These are phyloP conservation scores for Penicillium subrubescens DNA, from an alignment of 495 filamentous ascomycete species.

Conservation along the genomic window DNA sequence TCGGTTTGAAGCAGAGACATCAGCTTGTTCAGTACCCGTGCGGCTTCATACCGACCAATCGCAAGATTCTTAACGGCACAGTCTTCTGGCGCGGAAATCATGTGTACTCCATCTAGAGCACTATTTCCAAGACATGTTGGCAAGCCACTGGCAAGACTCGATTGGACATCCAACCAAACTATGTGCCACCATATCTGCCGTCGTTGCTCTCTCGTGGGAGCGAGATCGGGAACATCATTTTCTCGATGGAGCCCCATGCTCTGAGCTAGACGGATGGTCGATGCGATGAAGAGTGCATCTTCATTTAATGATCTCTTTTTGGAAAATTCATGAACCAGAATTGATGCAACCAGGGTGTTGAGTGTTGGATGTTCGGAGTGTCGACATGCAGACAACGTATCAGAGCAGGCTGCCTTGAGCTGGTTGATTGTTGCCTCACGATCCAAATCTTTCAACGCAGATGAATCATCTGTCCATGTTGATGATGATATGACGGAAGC, in stretches of 20 bases:
- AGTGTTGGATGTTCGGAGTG: constrained; percentile 26
- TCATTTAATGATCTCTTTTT: background rate
- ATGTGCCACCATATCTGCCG: constrained; percentile 29
- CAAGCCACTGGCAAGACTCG: constrained; percentile 24
- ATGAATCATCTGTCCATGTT: constrained; percentile 8
- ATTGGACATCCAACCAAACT: constrained; percentile 29
- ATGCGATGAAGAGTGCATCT: constrained; percentile 7
- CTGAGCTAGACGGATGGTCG: constrained; percentile 19
- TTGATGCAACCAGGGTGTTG: constrained; percentile 16
- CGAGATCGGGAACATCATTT: background rate
- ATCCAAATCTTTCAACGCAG: background rate
- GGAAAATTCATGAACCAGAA: constrained; percentile 14
- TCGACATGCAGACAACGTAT: constrained; percentile 16
- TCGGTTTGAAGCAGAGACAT: background rate
- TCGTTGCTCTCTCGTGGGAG: constrained; percentile 1
- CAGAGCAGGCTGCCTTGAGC: constrained; percentile 7
- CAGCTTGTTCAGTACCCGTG: constrained; percentile 3
- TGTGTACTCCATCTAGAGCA: constrained; percentile 1
- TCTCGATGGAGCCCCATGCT: constrained; percentile 27
- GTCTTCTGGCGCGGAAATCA: background rate
- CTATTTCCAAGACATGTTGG: constrained; percentile 14
- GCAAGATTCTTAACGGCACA: constrained; percentile 9
- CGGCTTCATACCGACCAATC: constrained; percentile 10
- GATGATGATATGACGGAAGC: constrained; percentile 10
- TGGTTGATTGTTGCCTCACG: constrained; percentile 7